Evolutionary conservation across 352 stramenopile species (phyloP), one percentile per base, ranked within the genome.

Genomic region (Globisporangium cederbergense): DNA sequence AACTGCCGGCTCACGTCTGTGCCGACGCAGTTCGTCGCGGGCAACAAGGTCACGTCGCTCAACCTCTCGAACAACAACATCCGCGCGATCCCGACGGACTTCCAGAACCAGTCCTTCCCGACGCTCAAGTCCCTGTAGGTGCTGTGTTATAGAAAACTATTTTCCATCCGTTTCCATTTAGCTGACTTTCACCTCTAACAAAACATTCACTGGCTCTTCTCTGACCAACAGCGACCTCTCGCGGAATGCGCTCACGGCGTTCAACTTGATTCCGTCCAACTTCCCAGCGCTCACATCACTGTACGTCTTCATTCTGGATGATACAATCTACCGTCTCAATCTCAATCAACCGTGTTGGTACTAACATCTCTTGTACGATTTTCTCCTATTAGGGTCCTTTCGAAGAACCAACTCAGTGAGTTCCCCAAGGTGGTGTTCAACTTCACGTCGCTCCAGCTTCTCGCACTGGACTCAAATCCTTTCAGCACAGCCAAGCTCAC

Each of bases 1-100:
- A 87, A 89, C 65, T 91, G 83, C 73, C 82, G 75, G 20, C 72
- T 91, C 34, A 75, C 70, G 67, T 65, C 72, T n/a, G 84, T 91
- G 52, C 83, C 83, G 3, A 79, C 71, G 0, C 65, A 78, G 63
- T 76, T 83, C 20, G 40, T 88, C 2, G 70, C 72, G 30, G 81
- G 83, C 16, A 58, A 62, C 40, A 71, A 70, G 38, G 14, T 79
- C 58, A 67, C 58, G 30, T 52, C 58, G 10, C 59, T 79, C 52
- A 68, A 83, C 45, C 40, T 87, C 56, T 67, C 73, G 25, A 64
- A 71, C 52, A 87, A 87, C 66, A 58, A 52, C 18, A 85, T 87
- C 57, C 61, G 66, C 16, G 63, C 57, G 20, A 62, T 83, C 30
- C 46, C 68, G 30, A 58, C 52, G 3, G 59, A 76, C 25, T 87